Percentiles rank a stretch among this genome's conserved stretches.
phyloP scores from a whole-genome alignment of 331 rosid genomes.

The Acacia concinna region DNA sequence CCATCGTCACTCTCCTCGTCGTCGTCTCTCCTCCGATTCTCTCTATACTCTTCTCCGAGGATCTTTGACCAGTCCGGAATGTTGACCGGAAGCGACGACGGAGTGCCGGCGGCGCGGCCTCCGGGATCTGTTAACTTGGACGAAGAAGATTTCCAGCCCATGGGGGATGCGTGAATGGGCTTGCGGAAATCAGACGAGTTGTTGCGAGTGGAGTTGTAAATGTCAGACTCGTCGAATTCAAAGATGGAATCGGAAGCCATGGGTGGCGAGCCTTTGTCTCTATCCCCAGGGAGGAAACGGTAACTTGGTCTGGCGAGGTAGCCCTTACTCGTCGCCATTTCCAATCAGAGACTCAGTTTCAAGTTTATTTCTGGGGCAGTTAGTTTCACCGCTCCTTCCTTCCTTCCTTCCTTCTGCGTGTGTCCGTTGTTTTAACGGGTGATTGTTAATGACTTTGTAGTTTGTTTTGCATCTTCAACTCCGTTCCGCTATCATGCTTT shows the following conservation, averaged over 20 bases:
- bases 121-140: constrained; percentile 38
- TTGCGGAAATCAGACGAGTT: constrained; percentile 53
- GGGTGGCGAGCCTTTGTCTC: constrained; percentile 28
- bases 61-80: constrained; percentile 92
- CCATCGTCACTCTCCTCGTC: constrained; percentile 40
- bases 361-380: background rate
- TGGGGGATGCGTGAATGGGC: constrained; percentile 32
- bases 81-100: constrained; percentile 70
- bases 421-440: no score
- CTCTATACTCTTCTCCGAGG: constrained; percentile 64
- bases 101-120: constrained; percentile 28
- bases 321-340: constrained; percentile 60
- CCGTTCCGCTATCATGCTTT: constrained; percentile 32
- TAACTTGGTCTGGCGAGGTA: constrained; percentile 52
- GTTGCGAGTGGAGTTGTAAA: constrained; percentile 53
- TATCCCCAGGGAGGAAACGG: constrained; percentile 40
- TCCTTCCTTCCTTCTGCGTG: background rate
- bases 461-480: constrained; percentile 23
- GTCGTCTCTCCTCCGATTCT: constrained; percentile 34
- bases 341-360: background rate
- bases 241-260: constrained; percentile 46
- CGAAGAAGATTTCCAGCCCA: constrained; percentile 39
- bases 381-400: background rate
- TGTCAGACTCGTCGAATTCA: constrained; percentile 76
- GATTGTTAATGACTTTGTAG: background rate